phyloP scores from a whole-genome alignment of 345 rosid genomes.

The Euphorbia peplus region DNA sequence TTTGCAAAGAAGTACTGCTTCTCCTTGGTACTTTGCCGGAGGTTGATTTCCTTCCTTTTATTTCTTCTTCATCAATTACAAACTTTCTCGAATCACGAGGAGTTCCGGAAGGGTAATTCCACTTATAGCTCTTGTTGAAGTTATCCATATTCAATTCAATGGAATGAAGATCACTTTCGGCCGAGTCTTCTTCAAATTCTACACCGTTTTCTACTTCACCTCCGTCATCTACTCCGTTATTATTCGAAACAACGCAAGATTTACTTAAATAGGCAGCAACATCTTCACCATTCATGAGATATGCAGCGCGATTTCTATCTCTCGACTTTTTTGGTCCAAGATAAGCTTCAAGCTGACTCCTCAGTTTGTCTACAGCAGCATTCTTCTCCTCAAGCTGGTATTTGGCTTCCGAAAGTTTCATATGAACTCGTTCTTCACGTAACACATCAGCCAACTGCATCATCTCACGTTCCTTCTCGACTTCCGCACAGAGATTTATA shows the following conservation, averaged over 20 bases:
- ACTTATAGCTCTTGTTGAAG: slow-evolving; percentile 55
- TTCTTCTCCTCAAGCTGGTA: slow-evolving; percentile 77
- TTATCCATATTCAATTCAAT: slow-evolving; percentile 74
- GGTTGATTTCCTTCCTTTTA: slow-evolving; percentile 60
- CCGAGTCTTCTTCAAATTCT: slow-evolving; percentile 56
- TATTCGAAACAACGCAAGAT: slow-evolving; percentile 39
- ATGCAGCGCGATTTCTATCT: slow-evolving; percentile 50
- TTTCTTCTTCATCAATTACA: slow-evolving; percentile 43
- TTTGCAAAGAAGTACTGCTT: slow-evolving; percentile 55
- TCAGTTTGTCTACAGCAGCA: slow-evolving; percentile 71
- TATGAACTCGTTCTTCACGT: slow-evolving; percentile 69
- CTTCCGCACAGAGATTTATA: slow-evolving; percentile 56
- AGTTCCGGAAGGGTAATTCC: slow-evolving; percentile 44
- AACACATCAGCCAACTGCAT: slow-evolving; percentile 64
- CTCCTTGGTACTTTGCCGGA: slow-evolving; percentile 50
- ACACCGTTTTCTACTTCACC: slow-evolving; percentile 69
- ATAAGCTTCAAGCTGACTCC: slow-evolving; percentile 80
- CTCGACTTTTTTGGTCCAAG: slow-evolving; percentile 58
- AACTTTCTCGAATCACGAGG: slow-evolving; percentile 33
- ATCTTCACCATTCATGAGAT: slow-evolving; percentile 45
- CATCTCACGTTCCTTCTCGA: slow-evolving; percentile 84
- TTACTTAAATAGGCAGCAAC: slow-evolving; percentile 51
- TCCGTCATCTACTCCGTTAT: slow-evolving; percentile 46
- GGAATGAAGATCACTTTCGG: slow-evolving; percentile 83
- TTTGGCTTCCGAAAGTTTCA: slow-evolving; percentile 78